phyloP scores from a whole-genome alignment of 129 eudicot species.

The Logfia minima region DNA sequence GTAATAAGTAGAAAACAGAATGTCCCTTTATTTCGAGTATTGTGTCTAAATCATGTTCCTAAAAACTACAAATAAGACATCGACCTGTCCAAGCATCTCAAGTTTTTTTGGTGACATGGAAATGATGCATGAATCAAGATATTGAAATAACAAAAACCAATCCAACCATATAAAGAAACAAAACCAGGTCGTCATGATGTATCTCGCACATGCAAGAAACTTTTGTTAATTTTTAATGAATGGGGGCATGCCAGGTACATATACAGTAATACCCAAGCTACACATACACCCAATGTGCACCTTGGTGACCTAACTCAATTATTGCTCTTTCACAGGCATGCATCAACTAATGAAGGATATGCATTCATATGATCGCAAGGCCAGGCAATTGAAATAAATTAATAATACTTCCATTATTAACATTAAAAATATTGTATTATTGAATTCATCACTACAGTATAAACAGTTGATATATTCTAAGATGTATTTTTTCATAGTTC shows the following conservation, averaged over 20 bases:
- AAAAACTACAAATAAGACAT: neutral
- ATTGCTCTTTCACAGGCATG: constrained; percentile 4
- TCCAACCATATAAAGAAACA: neutral
- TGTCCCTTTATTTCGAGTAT: neutral
- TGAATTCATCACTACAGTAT: neutral
- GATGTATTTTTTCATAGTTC: constrained; percentile 8
- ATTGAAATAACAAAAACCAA: neutral
- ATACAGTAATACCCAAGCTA: constrained; percentile 13
- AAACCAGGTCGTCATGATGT: constrained; percentile 1
- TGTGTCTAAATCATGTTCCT: neutral
- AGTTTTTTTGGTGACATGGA: neutral
- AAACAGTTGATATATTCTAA: neutral
- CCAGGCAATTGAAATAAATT: neutral
- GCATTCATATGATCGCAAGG: neutral
- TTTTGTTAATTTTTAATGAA: neutral
- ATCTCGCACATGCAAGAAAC: constrained; percentile 5
- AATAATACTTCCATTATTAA: neutral
- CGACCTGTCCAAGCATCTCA: constrained; percentile 13
- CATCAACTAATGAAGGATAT: neutral
- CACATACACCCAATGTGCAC: constrained; percentile 19
- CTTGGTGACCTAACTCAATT: neutral
- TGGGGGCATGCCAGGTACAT: constrained; percentile 5
- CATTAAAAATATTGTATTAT: neutral
- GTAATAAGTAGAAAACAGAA: neutral
- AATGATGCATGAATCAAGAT: neutral